Evolutionary conservation across 805 yeast species (phyloP).

Genomic region (Yarrowia phangngaensis): DNA sequence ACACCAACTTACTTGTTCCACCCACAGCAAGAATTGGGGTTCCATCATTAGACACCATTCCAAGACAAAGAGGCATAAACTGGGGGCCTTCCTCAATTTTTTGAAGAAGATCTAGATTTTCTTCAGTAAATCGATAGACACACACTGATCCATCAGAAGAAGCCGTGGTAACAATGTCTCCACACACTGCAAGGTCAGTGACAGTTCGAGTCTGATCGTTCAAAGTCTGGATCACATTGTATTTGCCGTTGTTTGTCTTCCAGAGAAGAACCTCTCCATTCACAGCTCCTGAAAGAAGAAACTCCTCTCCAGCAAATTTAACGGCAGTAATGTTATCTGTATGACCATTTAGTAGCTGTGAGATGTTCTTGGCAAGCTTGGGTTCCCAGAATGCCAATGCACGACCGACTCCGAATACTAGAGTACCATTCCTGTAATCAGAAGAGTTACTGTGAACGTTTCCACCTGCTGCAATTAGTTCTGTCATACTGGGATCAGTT

Average conservation of each 20-base stretch:
- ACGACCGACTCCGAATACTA: conserved; percentile 34
- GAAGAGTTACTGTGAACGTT: conserved; percentile 34
- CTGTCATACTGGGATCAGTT: conserved; percentile 9
- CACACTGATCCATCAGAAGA: conserved; percentile 56
- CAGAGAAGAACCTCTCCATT: conserved; percentile 63
- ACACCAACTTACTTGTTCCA: conserved; percentile 45
- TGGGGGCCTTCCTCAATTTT: conserved; percentile 29
- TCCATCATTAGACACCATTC: conserved; percentile 29
- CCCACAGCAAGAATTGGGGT: conserved; percentile 36
- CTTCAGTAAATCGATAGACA: conserved; percentile 1
- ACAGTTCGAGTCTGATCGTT: conserved; percentile 50
- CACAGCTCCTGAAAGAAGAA: conserved; percentile 60
- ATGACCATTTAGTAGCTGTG: conserved; percentile 8
- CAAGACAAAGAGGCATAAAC: conserved; percentile 37
- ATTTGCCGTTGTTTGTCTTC: conserved; percentile 37
- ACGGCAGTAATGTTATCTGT: conserved; percentile 25
- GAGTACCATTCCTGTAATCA: conserved; percentile 44
- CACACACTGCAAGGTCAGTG: conserved; percentile 49
- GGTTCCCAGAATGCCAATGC: conserved; percentile 34
- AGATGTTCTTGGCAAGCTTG: conserved; percentile 6
- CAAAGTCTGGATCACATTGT: conserved; percentile 37
- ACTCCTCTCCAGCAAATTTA: conserved; percentile 38
- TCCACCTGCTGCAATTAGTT: conserved; percentile 31
- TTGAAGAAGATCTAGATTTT: conserved; percentile 27
- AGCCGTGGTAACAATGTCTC: conserved; percentile 52